These are phyloP conservation scores for Colletotrichum echinochloae DNA, from an alignment of 2,329 filamentous ascomycete genomes.

Conservation along the genomic window DNA sequence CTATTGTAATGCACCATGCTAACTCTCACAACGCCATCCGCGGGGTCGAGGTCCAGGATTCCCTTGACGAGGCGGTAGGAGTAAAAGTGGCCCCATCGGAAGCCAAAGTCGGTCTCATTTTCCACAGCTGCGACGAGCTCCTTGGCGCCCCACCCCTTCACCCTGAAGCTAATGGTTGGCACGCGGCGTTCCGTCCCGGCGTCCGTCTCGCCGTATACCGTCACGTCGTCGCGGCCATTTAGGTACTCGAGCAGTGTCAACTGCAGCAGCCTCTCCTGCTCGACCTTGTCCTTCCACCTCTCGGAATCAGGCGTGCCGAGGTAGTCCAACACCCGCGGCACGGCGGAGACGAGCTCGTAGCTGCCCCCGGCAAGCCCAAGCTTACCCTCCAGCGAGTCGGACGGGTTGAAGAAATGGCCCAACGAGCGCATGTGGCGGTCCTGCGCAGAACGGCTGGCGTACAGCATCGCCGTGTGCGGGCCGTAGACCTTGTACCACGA, in stretches of 20 bases:
- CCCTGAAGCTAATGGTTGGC: constrained; percentile 75
- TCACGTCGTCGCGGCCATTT: constrained; percentile 61
- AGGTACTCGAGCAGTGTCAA: constrained; percentile 70
- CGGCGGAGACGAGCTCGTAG: constrained; percentile 75
- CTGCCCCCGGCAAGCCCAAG: constrained; percentile 75
- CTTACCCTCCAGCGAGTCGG: constrained; percentile 71
- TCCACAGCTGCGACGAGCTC: constrained; percentile 73
- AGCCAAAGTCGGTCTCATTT: constrained; percentile 67
- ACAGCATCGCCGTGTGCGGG: constrained; percentile 79
- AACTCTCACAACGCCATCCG: constrained; percentile 74
- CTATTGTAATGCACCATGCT: constrained; percentile 82
- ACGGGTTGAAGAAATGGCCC: constrained; percentile 76
- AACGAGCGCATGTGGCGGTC: constrained; percentile 62
- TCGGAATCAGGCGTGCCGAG: constrained; percentile 56
- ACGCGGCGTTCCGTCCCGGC: constrained; percentile 64
- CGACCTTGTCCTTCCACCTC: constrained; percentile 64
- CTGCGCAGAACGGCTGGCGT: constrained; percentile 70
- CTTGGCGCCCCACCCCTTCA: constrained; percentile 67
- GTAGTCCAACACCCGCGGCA: constrained; percentile 73
- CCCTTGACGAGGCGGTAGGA: constrained; percentile 71
- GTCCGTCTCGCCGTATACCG: constrained; percentile 68
- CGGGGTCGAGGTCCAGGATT: constrained; percentile 66
- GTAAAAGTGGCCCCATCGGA: constrained; percentile 78
- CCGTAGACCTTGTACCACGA: constrained; percentile 88
- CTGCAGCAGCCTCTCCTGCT: constrained; percentile 72